Evolutionary conservation across 2,329 filamentous ascomycete species (phyloP).

Genomic region (Periconia macrospinosa): DNA sequence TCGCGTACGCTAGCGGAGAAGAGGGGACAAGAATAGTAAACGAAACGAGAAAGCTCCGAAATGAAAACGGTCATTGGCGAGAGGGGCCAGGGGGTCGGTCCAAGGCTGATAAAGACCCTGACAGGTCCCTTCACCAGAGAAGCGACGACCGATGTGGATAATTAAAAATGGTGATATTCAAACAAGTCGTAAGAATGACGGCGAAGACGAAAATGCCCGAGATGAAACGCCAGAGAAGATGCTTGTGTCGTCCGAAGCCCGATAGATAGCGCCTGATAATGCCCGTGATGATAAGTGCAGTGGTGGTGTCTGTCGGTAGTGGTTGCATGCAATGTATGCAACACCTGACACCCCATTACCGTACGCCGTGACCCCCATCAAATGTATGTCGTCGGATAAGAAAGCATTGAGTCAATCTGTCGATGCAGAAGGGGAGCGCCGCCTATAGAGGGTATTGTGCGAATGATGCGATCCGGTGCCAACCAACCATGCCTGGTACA

Average conservation of each 20-base stretch:
- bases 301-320: not conserved
- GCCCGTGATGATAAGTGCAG: conserved; percentile 5
- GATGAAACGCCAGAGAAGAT: conserved; percentile 11
- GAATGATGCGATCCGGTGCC: conserved; percentile 25
- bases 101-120: not conserved
- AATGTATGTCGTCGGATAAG: conserved; percentile 10
- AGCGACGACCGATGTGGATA: not conserved
- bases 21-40: not conserved
- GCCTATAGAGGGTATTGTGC: conserved; percentile 38
- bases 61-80: not conserved
- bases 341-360: conserved; percentile 12
- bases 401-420: conserved; percentile 15
- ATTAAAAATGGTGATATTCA: not conserved
- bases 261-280: conserved; percentile 11
- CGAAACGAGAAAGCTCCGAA: not conserved
- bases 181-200: not conserved
- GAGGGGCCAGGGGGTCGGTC: not conserved
- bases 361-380: conserved; percentile 17
- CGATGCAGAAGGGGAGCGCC: conserved; percentile 27
- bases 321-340: conserved; percentile 7
- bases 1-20: not conserved
- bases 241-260: conserved; percentile 10
- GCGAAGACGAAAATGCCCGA: not conserved
- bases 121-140: not conserved
- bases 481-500: conserved; percentile 15